A percentile compares a stretch with the other conserved stretches of the same genome.
These are phyloP conservation scores for Ophiostoma angusticollis DNA, from an alignment of 2,329 filamentous ascomycete species.

Conservation along the genomic window DNA sequence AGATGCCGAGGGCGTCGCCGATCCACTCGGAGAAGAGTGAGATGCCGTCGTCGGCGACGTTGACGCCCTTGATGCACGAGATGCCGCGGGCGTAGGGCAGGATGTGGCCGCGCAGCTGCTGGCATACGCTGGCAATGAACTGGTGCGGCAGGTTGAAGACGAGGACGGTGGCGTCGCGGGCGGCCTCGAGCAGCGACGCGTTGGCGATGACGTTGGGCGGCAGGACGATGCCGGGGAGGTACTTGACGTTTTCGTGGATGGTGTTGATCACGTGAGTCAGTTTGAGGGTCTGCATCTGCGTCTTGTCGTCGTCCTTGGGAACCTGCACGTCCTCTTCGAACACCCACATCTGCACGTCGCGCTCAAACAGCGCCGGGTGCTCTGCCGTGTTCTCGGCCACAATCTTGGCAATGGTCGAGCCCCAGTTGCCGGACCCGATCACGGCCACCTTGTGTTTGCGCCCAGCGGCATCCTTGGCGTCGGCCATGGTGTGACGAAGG, in stretches of 20 bases:
- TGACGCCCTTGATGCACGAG: slow-evolving; percentile 96
- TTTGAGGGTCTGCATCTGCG: slow-evolving; percentile 82
- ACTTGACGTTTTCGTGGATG: slow-evolving; percentile 93
- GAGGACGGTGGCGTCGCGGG: slow-evolving; percentile 73
- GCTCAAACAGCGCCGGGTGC: slow-evolving; percentile 70
- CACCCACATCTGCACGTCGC: slow-evolving; percentile 96
- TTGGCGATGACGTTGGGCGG: slow-evolving; percentile 77
- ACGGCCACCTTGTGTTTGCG: slow-evolving; percentile 89
- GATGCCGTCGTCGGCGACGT: slow-evolving; percentile 76
- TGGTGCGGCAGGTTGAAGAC: slow-evolving; percentile 96
- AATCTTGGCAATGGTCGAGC: slow-evolving; percentile 94
- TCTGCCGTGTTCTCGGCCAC: slow-evolving; percentile 80
- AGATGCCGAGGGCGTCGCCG: slow-evolving; percentile 80
- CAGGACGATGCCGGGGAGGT: slow-evolving; percentile 77
- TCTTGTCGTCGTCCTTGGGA: slow-evolving; percentile 49
- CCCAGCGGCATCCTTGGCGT: background rate
- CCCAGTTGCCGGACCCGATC: slow-evolving; percentile 96
- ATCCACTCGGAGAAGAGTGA: slow-evolving; percentile 92
- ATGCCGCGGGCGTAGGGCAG: slow-evolving; percentile 85
- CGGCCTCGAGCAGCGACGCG: slow-evolving; percentile 65
- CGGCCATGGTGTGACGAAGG: background rate
- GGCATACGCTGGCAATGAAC: slow-evolving; percentile 81
- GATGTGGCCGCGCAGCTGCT: slow-evolving; percentile 75
- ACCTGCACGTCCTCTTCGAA: slow-evolving; percentile 82
- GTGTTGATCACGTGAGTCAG: slow-evolving; percentile 85